A percentile compares a stretch with the other conserved stretches of the same genome.
These are phyloP conservation scores for Dictyostelium firmibasis DNA, from an alignment of 78 protist genomes.

Conservation along the genomic window DNA sequence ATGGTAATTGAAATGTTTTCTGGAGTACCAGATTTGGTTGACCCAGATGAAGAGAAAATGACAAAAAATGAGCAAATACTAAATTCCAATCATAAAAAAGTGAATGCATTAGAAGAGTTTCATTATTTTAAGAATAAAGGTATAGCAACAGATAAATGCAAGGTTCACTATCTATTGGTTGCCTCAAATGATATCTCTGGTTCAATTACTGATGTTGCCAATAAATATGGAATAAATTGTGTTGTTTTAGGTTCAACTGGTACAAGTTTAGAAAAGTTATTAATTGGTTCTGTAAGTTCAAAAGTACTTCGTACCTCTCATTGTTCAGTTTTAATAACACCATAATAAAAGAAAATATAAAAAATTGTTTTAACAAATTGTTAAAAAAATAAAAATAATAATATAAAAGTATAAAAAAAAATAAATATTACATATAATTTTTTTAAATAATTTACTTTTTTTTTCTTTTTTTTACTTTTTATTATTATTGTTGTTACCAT, in stretches of 20 bases:
- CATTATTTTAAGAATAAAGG: neutral
- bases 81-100: slow-evolving; percentile 48
- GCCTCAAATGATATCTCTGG: slow-evolving; percentile 48
- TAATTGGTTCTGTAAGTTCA: slow-evolving; percentile 39
- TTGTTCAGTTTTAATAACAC: slow-evolving; percentile 34
- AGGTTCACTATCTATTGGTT: slow-evolving; percentile 29
- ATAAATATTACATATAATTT: neutral
- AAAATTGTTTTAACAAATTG: neutral
- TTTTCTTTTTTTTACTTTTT: neutral
- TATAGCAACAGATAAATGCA: neutral
- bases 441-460: neutral
- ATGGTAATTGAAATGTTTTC: slow-evolving; percentile 60
- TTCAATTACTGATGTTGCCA: slow-evolving; percentile 36
- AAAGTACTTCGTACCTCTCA: slow-evolving; percentile 43
- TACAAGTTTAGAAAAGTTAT: neutral
- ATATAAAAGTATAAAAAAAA: neutral
- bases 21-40: slow-evolving; percentile 59
- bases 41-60: neutral
- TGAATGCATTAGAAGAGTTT: slow-evolving; percentile 18
- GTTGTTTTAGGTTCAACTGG: slow-evolving; percentile 57
- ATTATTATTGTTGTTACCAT: neutral
- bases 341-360: neutral
- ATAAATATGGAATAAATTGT: slow-evolving; percentile 19
- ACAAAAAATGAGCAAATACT: neutral
- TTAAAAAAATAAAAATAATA: neutral